Base-by-base conservation (phyloP, 2,329 filamentous ascomycete genomes). In the Botryotinia convoluta region DNA sequence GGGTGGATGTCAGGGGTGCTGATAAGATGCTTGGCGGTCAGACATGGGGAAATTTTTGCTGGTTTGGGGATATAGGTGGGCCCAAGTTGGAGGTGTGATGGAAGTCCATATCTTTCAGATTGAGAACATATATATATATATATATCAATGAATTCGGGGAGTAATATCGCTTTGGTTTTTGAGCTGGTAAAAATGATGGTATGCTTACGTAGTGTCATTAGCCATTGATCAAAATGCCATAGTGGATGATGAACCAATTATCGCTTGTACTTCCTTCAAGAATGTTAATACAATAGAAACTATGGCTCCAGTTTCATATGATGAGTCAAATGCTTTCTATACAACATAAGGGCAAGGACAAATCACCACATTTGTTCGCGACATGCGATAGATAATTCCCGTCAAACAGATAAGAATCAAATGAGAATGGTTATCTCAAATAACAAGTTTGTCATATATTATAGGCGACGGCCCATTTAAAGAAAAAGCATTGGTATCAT, bases 1-100 rank as follows among this genome's bases (percentile, higher is more conserved):
- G 59, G 22, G 16, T n/a, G 37, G 6, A 42, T 42, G 37, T 42
- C 60, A 62, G 60, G 22, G 37, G 37, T 62, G n/a, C 29, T 48
- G 63, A 48, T 48, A 48, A 48, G 63, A 26, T 35, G 63, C 42
- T 65, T 65, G 63, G 63, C 63, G 29, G 29, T 20, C 20, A 64
- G 44, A 35, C 29, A 37, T n/a, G 44, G 22, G 63, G 63, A 48
- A n/a, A 16, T 6, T 65, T 65, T 65, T 65, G 29, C 63, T 65
- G 26, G 12, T 65, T 65, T 45, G 39, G 42, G 39, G 32, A 37
- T n/a, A 32, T 44, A 8, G 42, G 42, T 64, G 62, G 62, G n/a
- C 18, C 39, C 1, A 14, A 20, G 29, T 35, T 4, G 5, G 32
- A 35, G 20, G 1, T 60, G 18, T 32, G 4, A 32, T 37, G 20